phyloP scores from a whole-genome alignment of 2,329 filamentous ascomycete genomes.

The Alternaria conjuncta region DNA sequence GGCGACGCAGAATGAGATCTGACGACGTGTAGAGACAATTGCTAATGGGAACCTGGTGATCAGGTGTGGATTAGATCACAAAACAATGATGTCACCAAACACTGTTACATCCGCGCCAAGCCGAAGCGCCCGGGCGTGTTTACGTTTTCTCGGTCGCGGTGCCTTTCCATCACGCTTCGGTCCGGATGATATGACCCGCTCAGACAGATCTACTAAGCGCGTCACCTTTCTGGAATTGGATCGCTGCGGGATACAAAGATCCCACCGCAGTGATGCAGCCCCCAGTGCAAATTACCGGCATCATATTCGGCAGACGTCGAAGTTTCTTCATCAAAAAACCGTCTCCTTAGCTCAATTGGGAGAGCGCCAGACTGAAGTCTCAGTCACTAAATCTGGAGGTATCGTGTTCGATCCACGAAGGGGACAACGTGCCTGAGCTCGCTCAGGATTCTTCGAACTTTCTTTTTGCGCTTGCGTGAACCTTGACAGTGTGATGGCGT shows the following conservation, averaged over 20 bases:
- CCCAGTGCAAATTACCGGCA: fast-evolving
- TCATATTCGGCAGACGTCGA: fast-evolving
- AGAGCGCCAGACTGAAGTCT: slow-evolving; percentile 42
- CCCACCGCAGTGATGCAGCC: not conserved
- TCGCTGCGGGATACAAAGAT: not conserved
- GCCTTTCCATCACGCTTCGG: not conserved
- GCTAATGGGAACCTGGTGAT: not conserved
- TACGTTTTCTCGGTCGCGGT: not conserved
- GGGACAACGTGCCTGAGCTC: slow-evolving; percentile 28
- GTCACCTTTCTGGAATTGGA: not conserved
- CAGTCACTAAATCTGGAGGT: slow-evolving; percentile 41
- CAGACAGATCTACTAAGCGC: not conserved
- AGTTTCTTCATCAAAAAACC: not conserved
- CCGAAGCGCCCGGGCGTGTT: slow-evolving; percentile 6
- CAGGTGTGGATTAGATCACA: not conserved
- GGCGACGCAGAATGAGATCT: not conserved
- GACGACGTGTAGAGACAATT: not conserved
- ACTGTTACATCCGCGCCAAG: slow-evolving; percentile 15
- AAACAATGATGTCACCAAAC: slow-evolving; percentile 24
- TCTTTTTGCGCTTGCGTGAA: slow-evolving; percentile 2
- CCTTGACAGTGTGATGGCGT: not conserved
- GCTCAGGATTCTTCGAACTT: slow-evolving; percentile 18
- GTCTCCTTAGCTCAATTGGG: slow-evolving; percentile 42
- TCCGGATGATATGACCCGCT: not conserved
- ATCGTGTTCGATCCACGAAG: slow-evolving; percentile 42